A percentile compares a stretch with the other conserved stretches of the same genome.
Evolutionary conservation across 306 rosid genomes (phyloP).

Genomic region (Bauhinia variegata): DNA sequence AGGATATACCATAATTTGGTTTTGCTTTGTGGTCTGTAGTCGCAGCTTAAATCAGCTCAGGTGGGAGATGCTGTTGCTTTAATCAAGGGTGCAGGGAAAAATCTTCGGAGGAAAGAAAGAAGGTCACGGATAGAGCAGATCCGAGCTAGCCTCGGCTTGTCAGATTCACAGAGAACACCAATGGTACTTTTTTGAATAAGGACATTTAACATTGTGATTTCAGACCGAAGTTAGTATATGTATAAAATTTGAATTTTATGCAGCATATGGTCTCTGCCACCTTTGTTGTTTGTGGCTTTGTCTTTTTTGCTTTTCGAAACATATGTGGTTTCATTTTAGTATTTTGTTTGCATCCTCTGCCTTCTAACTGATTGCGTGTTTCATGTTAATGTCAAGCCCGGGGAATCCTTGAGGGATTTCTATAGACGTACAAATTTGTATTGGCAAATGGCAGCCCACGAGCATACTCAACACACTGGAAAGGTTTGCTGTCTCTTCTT

Average conservation of each 20-base stretch:
- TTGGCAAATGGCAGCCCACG: constrained; percentile 99
- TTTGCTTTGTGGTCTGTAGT: constrained; percentile 38
- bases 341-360: constrained; percentile 24
- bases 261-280: not conserved
- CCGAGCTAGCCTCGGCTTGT: constrained; percentile 97
- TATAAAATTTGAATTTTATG: not conserved
- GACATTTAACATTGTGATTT: not conserved
- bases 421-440: constrained; percentile 87
- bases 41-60: constrained; percentile 54
- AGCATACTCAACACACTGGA: constrained; percentile 98
- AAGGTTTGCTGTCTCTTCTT: constrained; percentile 53
- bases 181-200: constrained; percentile 50
- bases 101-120: constrained; percentile 87
- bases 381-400: constrained; percentile 60
- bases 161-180: constrained; percentile 97
- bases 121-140: constrained; percentile 94
- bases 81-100: constrained; percentile 79
- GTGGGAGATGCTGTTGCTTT: constrained; percentile 93
- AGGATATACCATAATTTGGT: constrained; percentile 28
- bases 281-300: constrained; percentile 21
- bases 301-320: not conserved
- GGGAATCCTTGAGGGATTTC: constrained; percentile 87
- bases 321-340: constrained; percentile 20
- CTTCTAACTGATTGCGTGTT: constrained; percentile 40
- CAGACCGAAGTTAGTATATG: constrained; percentile 15